Base-by-base conservation (phyloP, 345 rosid species). In the Reutealis trisperma region DNA sequence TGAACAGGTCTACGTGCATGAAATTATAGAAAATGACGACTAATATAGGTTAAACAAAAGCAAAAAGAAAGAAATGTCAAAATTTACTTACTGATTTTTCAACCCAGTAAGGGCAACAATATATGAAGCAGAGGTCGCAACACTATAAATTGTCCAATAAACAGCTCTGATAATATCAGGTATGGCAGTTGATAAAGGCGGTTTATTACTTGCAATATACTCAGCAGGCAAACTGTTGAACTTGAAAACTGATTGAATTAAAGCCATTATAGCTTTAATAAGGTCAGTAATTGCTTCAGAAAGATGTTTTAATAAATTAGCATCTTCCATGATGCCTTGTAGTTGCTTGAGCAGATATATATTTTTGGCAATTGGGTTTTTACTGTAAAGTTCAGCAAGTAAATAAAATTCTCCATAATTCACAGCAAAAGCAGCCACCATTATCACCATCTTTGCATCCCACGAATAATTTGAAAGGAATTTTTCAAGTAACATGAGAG, bases 401-500 rank as follows among this genome's bases (percentile, higher is more conserved):
- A 89, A 83, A 45, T 84, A 81, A 63, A 89, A 87, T 72, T 89
- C 87, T 6, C 89, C 92, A 60, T 82, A 84, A 67, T 71, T 84
- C 66, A 76, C 80, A 0, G 86, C 83, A 22, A 89, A 88, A 22
- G 92, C 92, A 1, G 92, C 90, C 10, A 89, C 54, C n/a, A 79
- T 77, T 71, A 89, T 68, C 78, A 89, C 86, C 75, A 83, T 72
- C 82, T 89, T 87, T 0, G 86, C 89, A 44, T 89, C 90, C 92
- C 92, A 87, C 0, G 83, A 73, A 32, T 79, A 85, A 80, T 73
- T 65, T 18, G 88, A 80, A 24, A 87, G 80, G 8, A 15, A 11
- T 12, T 54, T 64, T 84, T 83, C 71, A 54, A 89, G 80, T 59
- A 89, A 59, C 32, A 67, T 76, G 85, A 85, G 84, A 10, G 87